Evolutionary conservation across 768 basidiomycete species (phyloP).

Genomic region (Suillus hirtellus): DNA sequence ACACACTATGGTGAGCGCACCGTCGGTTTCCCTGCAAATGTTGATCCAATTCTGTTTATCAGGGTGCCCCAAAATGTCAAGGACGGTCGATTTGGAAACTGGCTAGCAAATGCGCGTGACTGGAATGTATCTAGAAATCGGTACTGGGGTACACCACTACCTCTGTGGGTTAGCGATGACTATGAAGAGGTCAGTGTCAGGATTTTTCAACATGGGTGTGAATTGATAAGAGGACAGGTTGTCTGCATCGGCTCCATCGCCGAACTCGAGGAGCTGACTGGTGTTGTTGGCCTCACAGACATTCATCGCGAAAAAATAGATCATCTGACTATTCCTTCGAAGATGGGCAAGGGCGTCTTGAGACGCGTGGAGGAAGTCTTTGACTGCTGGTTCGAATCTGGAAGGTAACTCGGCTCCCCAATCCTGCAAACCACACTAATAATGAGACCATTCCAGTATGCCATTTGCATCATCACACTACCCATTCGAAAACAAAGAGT

Average conservation of each 20-base stretch:
- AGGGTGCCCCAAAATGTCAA: constrained; percentile 93
- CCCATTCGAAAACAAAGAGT: constrained; percentile 95
- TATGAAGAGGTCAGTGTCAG: constrained; percentile 62
- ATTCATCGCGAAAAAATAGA: constrained; percentile 95
- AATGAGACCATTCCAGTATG: constrained; percentile 62
- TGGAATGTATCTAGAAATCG: constrained; percentile 99
- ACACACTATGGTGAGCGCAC: constrained; percentile 75
- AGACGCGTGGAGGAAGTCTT: constrained; percentile 97
- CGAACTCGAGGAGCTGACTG: constrained; percentile 85
- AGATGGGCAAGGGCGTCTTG: constrained; percentile 80
- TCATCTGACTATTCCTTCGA: constrained; percentile 93
- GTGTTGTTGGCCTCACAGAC: constrained; percentile 81
- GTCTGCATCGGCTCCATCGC: constrained; percentile 86
- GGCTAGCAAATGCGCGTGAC: constrained; percentile 97
- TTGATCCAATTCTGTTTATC: constrained; percentile 13
- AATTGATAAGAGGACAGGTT: constrained; percentile 45
- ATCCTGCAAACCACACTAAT: neutral
- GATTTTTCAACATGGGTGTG: neutral
- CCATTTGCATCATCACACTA: constrained; percentile 97
- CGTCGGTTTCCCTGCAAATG: constrained; percentile 6
- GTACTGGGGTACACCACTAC: constrained; percentile 98
- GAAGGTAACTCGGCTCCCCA: constrained; percentile 59
- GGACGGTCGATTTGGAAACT: constrained; percentile 93
- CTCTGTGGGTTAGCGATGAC: constrained; percentile 95
- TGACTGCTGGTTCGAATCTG: constrained; percentile 99